A percentile compares a stretch with the other conserved stretches of the same genome.
These are phyloP conservation scores for Paramyrothecium sp. DNA, from an alignment of 2,329 filamentous ascomycete species.

Conservation along the genomic window DNA sequence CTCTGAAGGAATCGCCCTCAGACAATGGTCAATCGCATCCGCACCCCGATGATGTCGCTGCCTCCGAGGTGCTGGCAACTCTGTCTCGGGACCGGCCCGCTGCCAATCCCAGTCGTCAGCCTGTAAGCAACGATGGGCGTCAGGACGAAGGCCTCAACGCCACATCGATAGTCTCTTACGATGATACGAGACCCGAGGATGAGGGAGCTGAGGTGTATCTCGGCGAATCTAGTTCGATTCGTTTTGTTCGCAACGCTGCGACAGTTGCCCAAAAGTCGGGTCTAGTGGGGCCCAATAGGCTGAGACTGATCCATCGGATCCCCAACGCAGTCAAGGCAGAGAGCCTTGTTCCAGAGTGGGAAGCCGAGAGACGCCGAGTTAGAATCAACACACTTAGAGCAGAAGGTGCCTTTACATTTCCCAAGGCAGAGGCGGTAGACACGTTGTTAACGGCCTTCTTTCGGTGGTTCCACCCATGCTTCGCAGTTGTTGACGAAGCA, in stretches of 20 bases:
- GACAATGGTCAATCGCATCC: background rate
- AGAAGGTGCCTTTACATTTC: constrained; percentile 34
- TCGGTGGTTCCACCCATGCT: constrained; percentile 50
- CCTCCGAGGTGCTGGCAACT: background rate
- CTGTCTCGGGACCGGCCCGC: background rate
- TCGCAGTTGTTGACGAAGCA: constrained; percentile 45
- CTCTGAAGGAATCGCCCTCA: background rate
- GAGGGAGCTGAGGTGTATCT: constrained; percentile 32
- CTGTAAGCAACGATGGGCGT: background rate
- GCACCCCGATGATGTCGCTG: background rate
- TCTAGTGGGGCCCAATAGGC: constrained; percentile 6
- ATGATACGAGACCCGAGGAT: constrained; percentile 2
- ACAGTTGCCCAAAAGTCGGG: constrained; percentile 19
- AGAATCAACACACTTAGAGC: constrained; percentile 5
- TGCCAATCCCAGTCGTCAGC: background rate
- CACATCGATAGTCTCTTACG: background rate
- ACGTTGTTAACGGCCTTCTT: constrained; percentile 45
- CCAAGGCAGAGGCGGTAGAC: constrained; percentile 31
- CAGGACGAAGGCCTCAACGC: background rate
- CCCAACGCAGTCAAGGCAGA: constrained; percentile 27
- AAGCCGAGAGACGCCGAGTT: constrained; percentile 31
- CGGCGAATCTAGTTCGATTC: constrained; percentile 43
- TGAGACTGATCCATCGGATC: constrained; percentile 23
- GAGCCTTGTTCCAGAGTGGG: constrained; percentile 34
- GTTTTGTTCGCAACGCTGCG: constrained; percentile 37